Percentiles rank a stretch among this genome's conserved stretches.
Conservation (phyloP, 805 yeast species). For the Cyberlindnera nakhonratchasimensis region DNA sequence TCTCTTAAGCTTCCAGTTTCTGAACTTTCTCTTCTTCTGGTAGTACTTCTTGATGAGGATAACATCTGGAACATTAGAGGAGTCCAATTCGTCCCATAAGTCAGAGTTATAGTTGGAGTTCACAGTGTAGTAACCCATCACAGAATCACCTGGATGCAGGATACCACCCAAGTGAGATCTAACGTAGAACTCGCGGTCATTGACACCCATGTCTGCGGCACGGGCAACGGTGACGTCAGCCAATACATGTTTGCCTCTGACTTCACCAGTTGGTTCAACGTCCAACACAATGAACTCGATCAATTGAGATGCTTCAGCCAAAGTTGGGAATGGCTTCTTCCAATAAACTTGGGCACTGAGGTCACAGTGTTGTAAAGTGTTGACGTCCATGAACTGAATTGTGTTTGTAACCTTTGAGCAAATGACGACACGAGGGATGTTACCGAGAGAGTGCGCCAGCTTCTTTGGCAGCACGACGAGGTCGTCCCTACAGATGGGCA, state of each 20-base stretch:
- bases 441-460: slow-evolving; percentile 79
- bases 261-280: slow-evolving; percentile 85
- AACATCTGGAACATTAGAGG: slow-evolving; percentile 75
- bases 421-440: slow-evolving; percentile 73
- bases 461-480: slow-evolving; percentile 87
- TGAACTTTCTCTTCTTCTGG: slow-evolving; percentile 75
- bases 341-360: slow-evolving; percentile 69
- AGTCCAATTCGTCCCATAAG: slow-evolving; percentile 67
- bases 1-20: slow-evolving; percentile 91
- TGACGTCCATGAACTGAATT: slow-evolving; percentile 84
- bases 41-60: slow-evolving; percentile 85
- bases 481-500: slow-evolving; percentile 96
- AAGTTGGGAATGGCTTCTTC: slow-evolving; percentile 75
- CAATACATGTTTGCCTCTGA: slow-evolving; percentile 70
- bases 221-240: slow-evolving; percentile 94
- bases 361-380: slow-evolving; percentile 74
- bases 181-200: slow-evolving; percentile 77
- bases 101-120: slow-evolving; percentile 89
- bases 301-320: slow-evolving; percentile 72
- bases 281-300: slow-evolving; percentile 88
- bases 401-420: slow-evolving; percentile 83
- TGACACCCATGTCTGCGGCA: slow-evolving; percentile 80
- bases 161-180: slow-evolving; percentile 93
- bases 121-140: slow-evolving; percentile 81
- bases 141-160: slow-evolving; percentile 95